Percentiles rank a stretch among this genome's conserved stretches.
Conservation (phyloP, 257 asterid species). For the Plantago major region DNA sequence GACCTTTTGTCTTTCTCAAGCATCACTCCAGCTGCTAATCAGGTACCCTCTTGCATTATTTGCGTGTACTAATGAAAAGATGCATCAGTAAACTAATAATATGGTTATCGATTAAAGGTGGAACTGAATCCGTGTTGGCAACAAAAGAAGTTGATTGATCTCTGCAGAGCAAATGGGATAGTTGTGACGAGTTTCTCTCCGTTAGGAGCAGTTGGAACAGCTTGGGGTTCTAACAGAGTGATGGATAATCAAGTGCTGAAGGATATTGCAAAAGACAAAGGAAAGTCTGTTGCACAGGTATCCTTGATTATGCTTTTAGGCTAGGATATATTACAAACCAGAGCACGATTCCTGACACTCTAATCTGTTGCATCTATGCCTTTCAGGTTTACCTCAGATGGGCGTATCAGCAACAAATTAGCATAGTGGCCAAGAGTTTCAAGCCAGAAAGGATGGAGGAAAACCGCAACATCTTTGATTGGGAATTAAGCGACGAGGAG, state of each 20-base stretch:
- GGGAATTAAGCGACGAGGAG: constrained; percentile 23
- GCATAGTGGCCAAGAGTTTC: constrained; percentile 17
- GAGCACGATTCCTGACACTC: not conserved
- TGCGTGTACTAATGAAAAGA: not conserved
- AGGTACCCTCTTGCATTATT: constrained; percentile 4
- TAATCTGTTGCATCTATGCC: not conserved
- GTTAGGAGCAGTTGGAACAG: constrained; percentile 15
- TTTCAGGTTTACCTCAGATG: constrained; percentile 18
- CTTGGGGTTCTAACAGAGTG: constrained; percentile 22
- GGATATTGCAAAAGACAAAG: constrained; percentile 17
- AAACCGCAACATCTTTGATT: constrained; percentile 13
- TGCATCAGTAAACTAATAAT: not conserved
- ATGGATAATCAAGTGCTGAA: constrained; percentile 15
- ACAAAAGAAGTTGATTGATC: constrained; percentile 15
- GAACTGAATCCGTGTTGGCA: constrained; percentile 23
- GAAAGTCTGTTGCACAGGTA: constrained; percentile 20
- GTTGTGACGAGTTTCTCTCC: constrained; percentile 15
- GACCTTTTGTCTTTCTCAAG: constrained; percentile 22
- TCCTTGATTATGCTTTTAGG: not conserved
- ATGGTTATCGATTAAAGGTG: not conserved
- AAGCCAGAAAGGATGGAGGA: constrained; percentile 20
- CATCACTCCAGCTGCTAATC: constrained; percentile 24
- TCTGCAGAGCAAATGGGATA: constrained; percentile 17
- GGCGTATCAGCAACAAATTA: constrained; percentile 15
- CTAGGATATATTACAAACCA: not conserved